phyloP scores from a whole-genome alignment of 768 basidiomycete species.

The Suillus variegatus region DNA sequence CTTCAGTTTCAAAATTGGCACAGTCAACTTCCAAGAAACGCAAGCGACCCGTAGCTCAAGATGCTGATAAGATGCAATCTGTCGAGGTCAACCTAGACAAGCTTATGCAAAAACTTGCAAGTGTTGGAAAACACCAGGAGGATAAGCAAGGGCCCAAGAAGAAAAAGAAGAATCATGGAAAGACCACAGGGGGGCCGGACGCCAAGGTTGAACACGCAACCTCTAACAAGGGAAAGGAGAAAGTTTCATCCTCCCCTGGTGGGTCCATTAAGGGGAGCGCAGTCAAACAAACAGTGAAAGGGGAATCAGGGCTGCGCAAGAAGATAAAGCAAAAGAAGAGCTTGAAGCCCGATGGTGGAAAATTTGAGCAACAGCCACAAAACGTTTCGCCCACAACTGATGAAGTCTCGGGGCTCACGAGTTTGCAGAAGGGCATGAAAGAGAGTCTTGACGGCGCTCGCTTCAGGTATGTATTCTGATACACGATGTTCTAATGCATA shows the following conservation, averaged over 20 bases:
- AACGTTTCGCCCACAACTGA: slow-evolving; percentile 17
- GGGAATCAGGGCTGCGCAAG: slow-evolving; percentile 6
- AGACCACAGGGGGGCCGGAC: not conserved
- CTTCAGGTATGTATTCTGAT: slow-evolving; percentile 59
- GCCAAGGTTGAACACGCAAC: not conserved
- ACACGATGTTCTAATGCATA: not conserved
- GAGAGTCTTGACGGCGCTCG: slow-evolving; percentile 82
- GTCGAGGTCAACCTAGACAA: slow-evolving; percentile 61
- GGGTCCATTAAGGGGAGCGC: not conserved
- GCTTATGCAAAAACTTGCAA: slow-evolving; percentile 50
- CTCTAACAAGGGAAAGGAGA: slow-evolving; percentile 12
- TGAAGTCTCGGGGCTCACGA: slow-evolving; percentile 49
- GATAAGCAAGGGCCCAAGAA: slow-evolving; percentile 21
- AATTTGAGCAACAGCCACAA: slow-evolving; percentile 22
- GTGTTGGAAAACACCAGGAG: slow-evolving; percentile 16
- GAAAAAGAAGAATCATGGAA: slow-evolving; percentile 16
- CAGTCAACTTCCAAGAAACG: slow-evolving; percentile 53
- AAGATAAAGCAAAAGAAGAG: slow-evolving; percentile 23
- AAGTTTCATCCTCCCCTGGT: slow-evolving; percentile 1
- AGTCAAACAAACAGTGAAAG: not conserved
- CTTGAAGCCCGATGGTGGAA: slow-evolving; percentile 14
- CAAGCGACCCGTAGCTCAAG: slow-evolving; percentile 44
- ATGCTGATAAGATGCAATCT: slow-evolving; percentile 35
- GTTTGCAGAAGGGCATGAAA: slow-evolving; percentile 77
- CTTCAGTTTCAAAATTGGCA: slow-evolving; percentile 38